Conservation (phyloP, 805 yeast species). For the Saccharomycopsis guyanensis region DNA sequence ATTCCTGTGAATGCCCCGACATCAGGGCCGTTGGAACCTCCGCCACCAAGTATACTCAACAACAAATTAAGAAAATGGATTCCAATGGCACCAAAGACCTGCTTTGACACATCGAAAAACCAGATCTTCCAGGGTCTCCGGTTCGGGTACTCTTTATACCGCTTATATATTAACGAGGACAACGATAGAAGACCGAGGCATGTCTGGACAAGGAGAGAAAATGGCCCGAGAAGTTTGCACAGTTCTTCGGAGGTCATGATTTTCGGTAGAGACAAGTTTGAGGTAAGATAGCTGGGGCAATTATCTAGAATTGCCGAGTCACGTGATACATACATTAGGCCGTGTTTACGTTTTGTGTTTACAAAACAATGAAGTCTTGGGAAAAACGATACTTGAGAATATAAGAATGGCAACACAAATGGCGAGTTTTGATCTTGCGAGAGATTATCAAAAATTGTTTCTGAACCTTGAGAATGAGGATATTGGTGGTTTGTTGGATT, state of each 20-base stretch:
- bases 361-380: too few relatives aligned
- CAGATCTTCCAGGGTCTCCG: conserved; percentile 84
- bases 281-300: too few relatives aligned
- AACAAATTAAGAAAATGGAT: conserved; percentile 73
- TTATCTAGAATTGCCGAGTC: too few relatives aligned
- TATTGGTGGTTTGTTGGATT: conserved; percentile 7
- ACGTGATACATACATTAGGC: too few relatives aligned
- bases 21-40: conserved; percentile 1
- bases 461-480: conserved; percentile 12
- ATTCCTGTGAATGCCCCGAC: conserved; percentile 21
- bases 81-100: conserved; percentile 78
- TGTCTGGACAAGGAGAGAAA: conserved; percentile 72
- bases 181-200: conserved; percentile 72
- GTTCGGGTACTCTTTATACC: conserved; percentile 70
- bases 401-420: too few relatives aligned
- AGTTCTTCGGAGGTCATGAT: conserved; percentile 23
- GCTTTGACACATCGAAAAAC: conserved; percentile 86
- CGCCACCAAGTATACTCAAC: conserved; percentile 52
- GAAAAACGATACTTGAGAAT: too few relatives aligned
- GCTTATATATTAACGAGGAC: conserved; percentile 62
- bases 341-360: too few relatives aligned
- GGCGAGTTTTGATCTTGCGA: too few relatives aligned
- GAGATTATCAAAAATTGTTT: conserved; percentile 12
- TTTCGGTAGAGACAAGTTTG: too few relatives aligned
- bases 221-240: conserved; percentile 76